Evolutionary conservation across 2,329 filamentous ascomycete genomes (phyloP), one percentile per base, ranked within the genome.

Genomic region (Scolecobasidium constrictum): DNA sequence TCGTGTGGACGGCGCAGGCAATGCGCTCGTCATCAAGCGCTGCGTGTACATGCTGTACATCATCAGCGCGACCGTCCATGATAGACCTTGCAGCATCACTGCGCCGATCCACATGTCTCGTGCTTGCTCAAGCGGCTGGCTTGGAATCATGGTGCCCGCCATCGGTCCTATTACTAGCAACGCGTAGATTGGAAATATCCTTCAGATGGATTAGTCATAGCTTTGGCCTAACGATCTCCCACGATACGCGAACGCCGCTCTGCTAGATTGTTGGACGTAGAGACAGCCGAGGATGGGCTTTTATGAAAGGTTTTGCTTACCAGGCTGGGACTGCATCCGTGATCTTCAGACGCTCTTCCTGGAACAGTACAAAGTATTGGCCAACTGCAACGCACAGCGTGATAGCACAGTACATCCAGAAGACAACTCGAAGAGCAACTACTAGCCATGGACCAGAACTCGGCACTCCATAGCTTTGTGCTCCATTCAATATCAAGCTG

Each of bases 381-480:
- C 46, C 46, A 1, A 85, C 62, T 3, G 79, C 78, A 1, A 83
- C 58, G 3, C 70, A 47, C 31, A 84, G 69, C 0, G 80, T 78
- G 19, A 72, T 56, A 3, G 64, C 63, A 13, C 78, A 69, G 54
- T 88, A 88, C 1, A 70, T 60, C 81, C 83, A 88, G 58, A 86
- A 88, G 3, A 75, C 66, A 0, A 78, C 66, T 42, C 78, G 68
- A 3, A 86, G 69, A 0, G 69, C 71, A 54, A 68, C 71, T 2
- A 73, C 62, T 11, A 84, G 71, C 52, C 73, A 72, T 0, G 62
- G 52, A 1, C 74, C 73, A n/a, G 71, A 62, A 1, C 67, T 60
- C 0, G 77, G 72, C 11, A 82, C 74, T 16, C 73, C 79, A 54
- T 84, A 87, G 1, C 69, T 63, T 39, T 84, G 72, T 0, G 79